Conservation (phyloP, 352 stramenopile genomes). For the Globisporangium carolinianum region DNA sequence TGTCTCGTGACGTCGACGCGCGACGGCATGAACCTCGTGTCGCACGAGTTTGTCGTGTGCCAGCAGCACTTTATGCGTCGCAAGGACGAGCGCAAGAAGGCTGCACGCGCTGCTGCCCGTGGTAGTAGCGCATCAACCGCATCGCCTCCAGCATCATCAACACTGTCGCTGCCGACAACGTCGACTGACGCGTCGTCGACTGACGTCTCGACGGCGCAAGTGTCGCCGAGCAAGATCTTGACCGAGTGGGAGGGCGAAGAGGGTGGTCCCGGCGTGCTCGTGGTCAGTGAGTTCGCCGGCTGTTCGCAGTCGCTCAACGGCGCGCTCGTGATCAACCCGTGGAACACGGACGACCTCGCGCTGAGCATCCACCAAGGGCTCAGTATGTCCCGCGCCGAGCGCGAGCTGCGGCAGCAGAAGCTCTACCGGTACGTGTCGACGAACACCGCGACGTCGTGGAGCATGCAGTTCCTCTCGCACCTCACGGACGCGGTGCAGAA, state of each 20-base stretch:
- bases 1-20: constrained; percentile 84
- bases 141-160: not conserved
- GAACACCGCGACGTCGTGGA: constrained; percentile 82
- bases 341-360: constrained; percentile 83
- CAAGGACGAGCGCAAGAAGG: constrained; percentile 61
- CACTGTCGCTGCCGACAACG: not conserved
- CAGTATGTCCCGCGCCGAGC: constrained; percentile 75
- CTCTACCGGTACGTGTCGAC: constrained; percentile 85
- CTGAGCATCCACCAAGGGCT: constrained; percentile 78
- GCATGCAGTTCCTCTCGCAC: constrained; percentile 73
- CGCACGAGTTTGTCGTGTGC: constrained; percentile 86
- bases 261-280: constrained; percentile 74
- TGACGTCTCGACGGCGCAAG: constrained; percentile 2
- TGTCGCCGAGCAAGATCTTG: constrained; percentile 46
- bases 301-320: constrained; percentile 83
- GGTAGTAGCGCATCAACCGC: not conserved
- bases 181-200: constrained; percentile 11
- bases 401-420: constrained; percentile 86
- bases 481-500: constrained; percentile 54
- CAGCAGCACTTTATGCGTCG: constrained; percentile 82
- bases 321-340: constrained; percentile 84
- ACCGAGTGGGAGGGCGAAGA: constrained; percentile 77
- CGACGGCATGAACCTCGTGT: constrained; percentile 89
- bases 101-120: constrained; percentile 20
- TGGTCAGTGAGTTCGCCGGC: constrained; percentile 87